Conservation (phyloP, 495 filamentous ascomycete genomes). For the Penicillium argentinense region DNA sequence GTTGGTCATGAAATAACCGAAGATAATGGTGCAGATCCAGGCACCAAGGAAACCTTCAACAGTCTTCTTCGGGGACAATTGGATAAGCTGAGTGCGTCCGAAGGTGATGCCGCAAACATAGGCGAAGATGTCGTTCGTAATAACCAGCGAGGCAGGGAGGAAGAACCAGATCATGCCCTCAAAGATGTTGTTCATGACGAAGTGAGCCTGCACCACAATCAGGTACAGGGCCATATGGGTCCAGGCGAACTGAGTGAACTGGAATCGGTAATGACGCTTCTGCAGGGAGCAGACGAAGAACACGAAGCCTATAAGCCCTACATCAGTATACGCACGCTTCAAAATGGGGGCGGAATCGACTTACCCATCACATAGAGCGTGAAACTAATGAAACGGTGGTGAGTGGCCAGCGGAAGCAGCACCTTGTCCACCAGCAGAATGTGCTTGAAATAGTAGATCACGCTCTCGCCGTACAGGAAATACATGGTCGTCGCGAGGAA, state of each 20-base stretch:
- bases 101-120: slow-evolving; percentile 98
- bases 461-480: slow-evolving; percentile 96
- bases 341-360: slow-evolving; percentile 18
- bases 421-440: slow-evolving; percentile 94
- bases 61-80: slow-evolving; percentile 98
- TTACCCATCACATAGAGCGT: slow-evolving; percentile 93
- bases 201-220: slow-evolving; percentile 97
- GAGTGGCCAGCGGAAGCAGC: slow-evolving; percentile 87
- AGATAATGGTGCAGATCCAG: slow-evolving; percentile 90
- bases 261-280: slow-evolving; percentile 93
- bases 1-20: slow-evolving; percentile 81
- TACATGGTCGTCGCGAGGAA: slow-evolving; percentile 99
- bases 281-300: slow-evolving; percentile 98
- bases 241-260: slow-evolving; percentile 99
- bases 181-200: slow-evolving; percentile 99
- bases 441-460: slow-evolving; percentile 99
- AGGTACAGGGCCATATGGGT: slow-evolving; percentile 98
- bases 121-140: slow-evolving; percentile 98
- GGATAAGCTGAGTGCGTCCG: slow-evolving; percentile 94
- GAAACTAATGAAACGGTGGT: slow-evolving; percentile 99
- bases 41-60: slow-evolving; percentile 97
- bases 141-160: slow-evolving; percentile 90
- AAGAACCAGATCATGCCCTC: slow-evolving; percentile 99
- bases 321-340: slow-evolving; percentile 10
- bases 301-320: slow-evolving; percentile 71